A percentile compares a stretch with the other conserved stretches of the same genome.
These are phyloP conservation scores for Scheffersomyces lignicola DNA, from an alignment of 1,139 yeast genomes.

Conservation along the genomic window DNA sequence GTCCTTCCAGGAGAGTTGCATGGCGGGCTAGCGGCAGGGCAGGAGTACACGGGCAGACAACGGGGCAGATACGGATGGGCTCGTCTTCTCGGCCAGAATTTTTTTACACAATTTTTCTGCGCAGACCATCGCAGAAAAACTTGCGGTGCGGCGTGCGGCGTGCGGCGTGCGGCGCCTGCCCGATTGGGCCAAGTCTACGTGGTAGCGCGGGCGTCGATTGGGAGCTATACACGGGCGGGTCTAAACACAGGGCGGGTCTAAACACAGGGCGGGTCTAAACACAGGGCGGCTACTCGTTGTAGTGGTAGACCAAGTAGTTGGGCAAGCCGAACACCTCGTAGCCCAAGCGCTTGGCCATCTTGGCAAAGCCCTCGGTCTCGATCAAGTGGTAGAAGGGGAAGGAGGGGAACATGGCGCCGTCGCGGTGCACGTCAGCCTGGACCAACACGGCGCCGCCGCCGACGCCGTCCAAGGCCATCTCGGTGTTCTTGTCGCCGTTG, in stretches of 20 bases:
- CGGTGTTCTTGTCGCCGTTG: constrained; percentile 57
- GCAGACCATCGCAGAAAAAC: no score
- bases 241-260: no score
- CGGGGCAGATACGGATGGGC: constrained; percentile 1
- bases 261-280: background rate
- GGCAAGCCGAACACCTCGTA: constrained; percentile 92
- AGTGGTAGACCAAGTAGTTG: constrained; percentile 87
- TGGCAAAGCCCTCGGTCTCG: constrained; percentile 98
- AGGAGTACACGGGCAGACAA: background rate
- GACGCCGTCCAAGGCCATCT: constrained; percentile 90
- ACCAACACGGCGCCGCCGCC: constrained; percentile 97
- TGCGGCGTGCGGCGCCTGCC: constrained; percentile 9
- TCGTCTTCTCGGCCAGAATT: constrained; percentile 4
- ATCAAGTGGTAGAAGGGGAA: constrained; percentile 96
- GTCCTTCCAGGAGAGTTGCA: constrained; percentile 99
- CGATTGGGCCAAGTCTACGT: constrained; percentile 6
- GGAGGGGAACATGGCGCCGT: constrained; percentile 99
- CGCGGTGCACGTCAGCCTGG: constrained; percentile 96
- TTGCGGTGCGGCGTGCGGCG: no score
- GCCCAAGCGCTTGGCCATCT: constrained; percentile 93
- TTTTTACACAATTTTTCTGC: no score
- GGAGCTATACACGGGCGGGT: no score
- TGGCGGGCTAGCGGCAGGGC: constrained; percentile 30
- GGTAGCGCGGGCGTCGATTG: no score
- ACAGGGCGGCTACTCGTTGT: constrained; percentile 53